Base-by-base conservation (phyloP, 78 protist genomes). In the Dictyostelium firmibasis region DNA sequence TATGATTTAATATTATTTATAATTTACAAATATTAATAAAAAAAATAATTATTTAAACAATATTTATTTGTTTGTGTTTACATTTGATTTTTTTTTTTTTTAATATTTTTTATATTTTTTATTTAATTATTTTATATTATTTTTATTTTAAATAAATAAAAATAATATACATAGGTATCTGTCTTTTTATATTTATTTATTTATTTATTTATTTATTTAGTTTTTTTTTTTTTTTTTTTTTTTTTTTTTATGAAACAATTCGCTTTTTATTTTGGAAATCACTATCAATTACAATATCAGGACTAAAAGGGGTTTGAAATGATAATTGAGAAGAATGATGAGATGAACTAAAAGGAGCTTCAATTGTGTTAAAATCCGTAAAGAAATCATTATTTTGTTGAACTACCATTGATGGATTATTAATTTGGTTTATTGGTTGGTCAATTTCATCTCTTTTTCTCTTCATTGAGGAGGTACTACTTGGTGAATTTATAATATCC, bases 401-500 rank as follows among this genome's bases (percentile, higher is more conserved):
- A 36, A 74, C 81, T 74, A 74, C 81, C 29, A 74, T 36, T n/a
- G 60, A n/a, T 41, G 83, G 25, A 16, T 29, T 33, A 29, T 72
- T 25, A 35, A 31, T 74, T 57, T 57, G 67, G 35, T 35, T 35
- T 0, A 35, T 74, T 27, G 35, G 35, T 74, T 20, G 50, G 20
- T 82, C 33, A 33, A 7, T 23, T 9, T 82, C 86, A 35, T 82
- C 86, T 43, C 60, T 82, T 35, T 43, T 82, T 27, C 60, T 82
- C 1, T 20, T 25, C 23, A 81, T 14, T 29, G 69, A 47, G 16
- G 85, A 47, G 11, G 70, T 82, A 60, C 86, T 82, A 35, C 75
- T 82, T 27, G 92, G 92, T 53, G 92, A 81, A 69, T 53, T 75
- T 18, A 72, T 53, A 3, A 85, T 85, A 53, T 75, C 84, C 70